Base-by-base conservation (phyloP, 1,284 basidiomycete genomes). In the Exobasidium cylindrosporum region DNA sequence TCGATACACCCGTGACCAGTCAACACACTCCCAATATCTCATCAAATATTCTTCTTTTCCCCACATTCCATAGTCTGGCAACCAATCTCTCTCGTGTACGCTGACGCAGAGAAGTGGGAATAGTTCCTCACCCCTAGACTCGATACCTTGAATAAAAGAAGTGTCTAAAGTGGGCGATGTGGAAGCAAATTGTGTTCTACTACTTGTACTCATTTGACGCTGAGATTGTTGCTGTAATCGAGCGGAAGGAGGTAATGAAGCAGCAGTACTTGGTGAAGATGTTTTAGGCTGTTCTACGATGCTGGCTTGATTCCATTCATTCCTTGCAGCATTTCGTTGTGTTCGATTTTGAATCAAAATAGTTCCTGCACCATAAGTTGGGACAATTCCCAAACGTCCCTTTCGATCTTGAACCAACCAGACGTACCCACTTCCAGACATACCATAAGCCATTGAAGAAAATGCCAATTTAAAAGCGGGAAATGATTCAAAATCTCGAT, bases 21-120 rank as follows among this genome's bases (percentile, higher is more conserved):
- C 85, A 64, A 98, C 81, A 54, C 88, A 89, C 40, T 84, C 84
- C 90, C 92, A 97, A 84, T 96, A 97, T 76, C 89, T 86, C 74
- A 85, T 87, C 72, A 96, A 82, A 84, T 95, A 98, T 77, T 87
- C 84, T 78, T 92, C 90, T 82, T 92, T 92, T 45, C 91, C 92
- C 90, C 91, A 95, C 17, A 98, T 87, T 11, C 95, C 95, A 76
- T 91, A 94, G 54, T 89, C 88, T 57, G 85, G 85, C 70, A 98
- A 83, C 89, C 93, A 98, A 26, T 90, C 88, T 75, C 93, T 93
- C 81, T 97, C 93, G 75, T 92, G 87, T 24, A 95, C 85, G 60
- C 88, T 89, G 65, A 97, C 81, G 70, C 91, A 92, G 76, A 95
- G 88, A 49, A 95, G 79, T 13, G 92, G 92, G 79, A 84, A 87